A percentile compares a stretch with the other conserved stretches of the same genome.
phyloP scores from a whole-genome alignment of 768 basidiomycete genomes.

The Termitomyces sp. region DNA sequence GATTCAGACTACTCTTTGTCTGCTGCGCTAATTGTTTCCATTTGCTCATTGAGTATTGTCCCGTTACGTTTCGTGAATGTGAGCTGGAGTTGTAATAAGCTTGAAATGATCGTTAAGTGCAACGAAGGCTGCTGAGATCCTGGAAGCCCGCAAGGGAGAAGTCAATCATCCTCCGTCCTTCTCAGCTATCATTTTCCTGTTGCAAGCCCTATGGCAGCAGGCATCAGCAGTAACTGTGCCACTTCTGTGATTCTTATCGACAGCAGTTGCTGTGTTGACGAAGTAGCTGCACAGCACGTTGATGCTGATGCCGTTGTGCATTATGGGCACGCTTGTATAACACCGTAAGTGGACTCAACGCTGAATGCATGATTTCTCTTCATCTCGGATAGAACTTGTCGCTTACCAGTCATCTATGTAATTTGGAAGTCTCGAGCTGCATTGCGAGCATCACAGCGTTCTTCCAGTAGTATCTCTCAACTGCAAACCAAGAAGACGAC shows the following conservation, averaged over 20 bases:
- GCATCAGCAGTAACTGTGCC: conserved; percentile 7
- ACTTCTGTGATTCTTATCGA: conserved; percentile 5
- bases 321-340: conserved; percentile 77
- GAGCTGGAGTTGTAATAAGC: too few relatives aligned
- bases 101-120: too few relatives aligned
- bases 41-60: conserved; percentile 1
- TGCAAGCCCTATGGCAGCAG: conserved; percentile 93
- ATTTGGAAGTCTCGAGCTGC: conserved; percentile 57
- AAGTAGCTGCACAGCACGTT: conserved; percentile 91
- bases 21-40: conserved; percentile 22
- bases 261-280: conserved; percentile 90
- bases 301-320: conserved; percentile 33
- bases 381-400: conserved; percentile 56
- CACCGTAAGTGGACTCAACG: conserved; percentile 51
- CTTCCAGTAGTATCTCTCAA: conserved; percentile 15
- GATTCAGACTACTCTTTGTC: conserved; percentile 42
- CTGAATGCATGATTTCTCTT: neutral
- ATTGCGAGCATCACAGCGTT: conserved; percentile 32
- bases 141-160: too few relatives aligned
- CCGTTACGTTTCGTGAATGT: too few relatives aligned
- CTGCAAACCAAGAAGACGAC: neutral
- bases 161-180: too few relatives aligned
- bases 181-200: too few relatives aligned
- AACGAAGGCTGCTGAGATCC: too few relatives aligned
- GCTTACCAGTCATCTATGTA: conserved; percentile 86